Evolutionary conservation across 345 rosid species (phyloP), one percentile per base, ranked within the genome.

Genomic region (Euphorbia pulcherrima): DNA sequence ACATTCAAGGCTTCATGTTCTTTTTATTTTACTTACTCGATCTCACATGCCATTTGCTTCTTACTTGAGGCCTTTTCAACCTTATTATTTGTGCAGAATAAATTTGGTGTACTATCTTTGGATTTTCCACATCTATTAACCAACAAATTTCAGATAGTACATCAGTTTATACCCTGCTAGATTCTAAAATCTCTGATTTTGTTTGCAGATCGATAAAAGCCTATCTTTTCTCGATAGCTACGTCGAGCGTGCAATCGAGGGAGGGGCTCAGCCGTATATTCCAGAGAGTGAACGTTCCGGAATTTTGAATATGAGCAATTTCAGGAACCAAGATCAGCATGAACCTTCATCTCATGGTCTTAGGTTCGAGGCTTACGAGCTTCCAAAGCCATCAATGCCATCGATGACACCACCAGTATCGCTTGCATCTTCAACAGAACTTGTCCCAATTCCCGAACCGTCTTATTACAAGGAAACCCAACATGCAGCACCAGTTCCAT

Each of bases 331-430:
- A 65, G 87, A 89, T 52, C 87, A 80, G 55, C 89, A 79, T 28
- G 96, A 89, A 73, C 76, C 65, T 66, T 75, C 86, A 69, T 56
- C 82, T 48, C 99, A 91, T 60, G 80, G 90, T 78, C 97, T 94
- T 62, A 83, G 90, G 77, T 94, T 94, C 23, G 97, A 94, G 81
- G 99, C 99, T 21, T 89, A 91, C 67, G 97, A 94, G 83, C 89
- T 88, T 81, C 96, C 96, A 54, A 87, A 84, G 80, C 84, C 87
- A 2, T 54, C 77, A 11, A 69, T 80, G 33, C 81, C 88, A 64
- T 74, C 87, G 61, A 75, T 58, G 68, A 72, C 71, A 56, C 78
- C 86, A 54, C 79, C 83, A 51, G 75, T 73, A 71, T 72, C 83
- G 17, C 77, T 74, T 59, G 72, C 81, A 58, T 68, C 83, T 29